A percentile compares a stretch with the other conserved stretches of the same genome.
Conservation (phyloP, 371 early-diverging fungal species). For the Rhizopus microsporus region DNA sequence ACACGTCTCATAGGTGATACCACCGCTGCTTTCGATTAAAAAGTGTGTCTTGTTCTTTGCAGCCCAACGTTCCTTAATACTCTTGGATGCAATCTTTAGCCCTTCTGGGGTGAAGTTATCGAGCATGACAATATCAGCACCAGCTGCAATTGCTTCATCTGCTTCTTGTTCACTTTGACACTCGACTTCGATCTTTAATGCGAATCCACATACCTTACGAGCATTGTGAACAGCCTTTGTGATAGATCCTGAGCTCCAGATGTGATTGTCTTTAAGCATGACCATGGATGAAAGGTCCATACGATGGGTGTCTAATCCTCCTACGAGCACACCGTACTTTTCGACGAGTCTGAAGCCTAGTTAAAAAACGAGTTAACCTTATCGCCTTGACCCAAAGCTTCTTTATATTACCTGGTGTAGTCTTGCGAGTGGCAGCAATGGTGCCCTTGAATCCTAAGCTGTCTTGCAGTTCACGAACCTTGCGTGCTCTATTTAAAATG, state of each 20-base stretch:
- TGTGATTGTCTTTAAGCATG: conserved; percentile 99
- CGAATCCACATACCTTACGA: conserved; percentile 84
- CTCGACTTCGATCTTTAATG: conserved; percentile 97
- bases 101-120: conserved; percentile 77
- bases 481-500: conserved; percentile 47
- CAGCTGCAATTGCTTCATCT: conserved; percentile 94
- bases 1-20: conserved; percentile 89
- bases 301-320: conserved; percentile 96
- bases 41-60: conserved; percentile 65
- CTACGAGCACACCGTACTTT: conserved; percentile 97
- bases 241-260: conserved; percentile 91
- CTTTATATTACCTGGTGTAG: conserved; percentile 83
- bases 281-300: conserved; percentile 96
- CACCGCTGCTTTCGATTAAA: conserved; percentile 94
- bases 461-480: conserved; percentile 70
- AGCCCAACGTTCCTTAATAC: conserved; percentile 76
- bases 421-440: conserved; percentile 96
- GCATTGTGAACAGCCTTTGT: conserved; percentile 86
- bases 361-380: neutral
- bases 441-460: conserved; percentile 79
- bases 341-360: conserved; percentile 94
- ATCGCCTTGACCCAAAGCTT: conserved; percentile 3
- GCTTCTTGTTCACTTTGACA: conserved; percentile 91
- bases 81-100: conserved; percentile 64
- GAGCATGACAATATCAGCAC: conserved; percentile 96